Conservation (phyloP, 345 rosid genomes). For the Microcos paniculata region DNA sequence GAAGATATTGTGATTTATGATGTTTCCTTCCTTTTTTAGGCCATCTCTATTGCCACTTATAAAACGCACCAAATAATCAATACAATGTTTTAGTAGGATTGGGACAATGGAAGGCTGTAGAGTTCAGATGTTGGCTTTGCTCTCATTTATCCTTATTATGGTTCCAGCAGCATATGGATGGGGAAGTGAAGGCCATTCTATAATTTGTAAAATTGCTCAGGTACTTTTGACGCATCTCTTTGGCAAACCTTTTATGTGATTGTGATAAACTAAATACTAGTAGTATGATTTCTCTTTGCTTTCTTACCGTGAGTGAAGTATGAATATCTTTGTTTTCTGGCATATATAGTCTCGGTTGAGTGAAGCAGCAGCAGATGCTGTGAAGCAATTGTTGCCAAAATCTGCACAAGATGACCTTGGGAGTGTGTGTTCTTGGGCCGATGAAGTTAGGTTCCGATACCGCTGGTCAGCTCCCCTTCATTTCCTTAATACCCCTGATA, state of each 20-base stretch:
- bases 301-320: background rate
- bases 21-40: background rate
- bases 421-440: slow-evolving; percentile 76
- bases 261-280: too few relatives aligned
- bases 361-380: slow-evolving; percentile 50
- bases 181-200: slow-evolving; percentile 76
- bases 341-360: slow-evolving; percentile 52
- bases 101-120: slow-evolving; percentile 12
- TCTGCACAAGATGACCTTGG: slow-evolving; percentile 58
- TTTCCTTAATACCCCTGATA: slow-evolving; percentile 71
- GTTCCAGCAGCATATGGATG: slow-evolving; percentile 40
- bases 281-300: background rate
- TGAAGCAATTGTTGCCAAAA: slow-evolving; percentile 56
- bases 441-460: slow-evolving; percentile 57
- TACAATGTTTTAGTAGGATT: background rate
- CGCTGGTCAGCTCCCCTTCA: slow-evolving; percentile 80
- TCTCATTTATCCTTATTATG: slow-evolving; percentile 20
- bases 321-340: background rate
- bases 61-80: background rate
- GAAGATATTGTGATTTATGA: background rate
- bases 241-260: background rate
- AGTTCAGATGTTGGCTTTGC: slow-evolving; percentile 10
- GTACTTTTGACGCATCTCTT: slow-evolving; percentile 20
- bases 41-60: background rate
- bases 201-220: slow-evolving; percentile 74